Conservation (phyloP, 1,284 basidiomycete species). For the Phylloboletellus chloephorus region DNA sequence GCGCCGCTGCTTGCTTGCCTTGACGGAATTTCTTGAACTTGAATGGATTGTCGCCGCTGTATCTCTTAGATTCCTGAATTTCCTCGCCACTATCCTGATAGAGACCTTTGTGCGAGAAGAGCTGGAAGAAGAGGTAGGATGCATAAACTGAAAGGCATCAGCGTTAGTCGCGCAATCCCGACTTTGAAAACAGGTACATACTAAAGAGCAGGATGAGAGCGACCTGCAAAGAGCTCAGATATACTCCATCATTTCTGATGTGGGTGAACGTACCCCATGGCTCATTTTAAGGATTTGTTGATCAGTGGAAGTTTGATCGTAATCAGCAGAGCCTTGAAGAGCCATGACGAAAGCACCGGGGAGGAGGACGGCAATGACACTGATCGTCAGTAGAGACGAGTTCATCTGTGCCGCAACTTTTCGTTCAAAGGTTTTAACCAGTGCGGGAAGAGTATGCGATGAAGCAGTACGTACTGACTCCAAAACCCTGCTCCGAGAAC, state of each 20-base stretch:
- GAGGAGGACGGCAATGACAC: constrained; percentile 75
- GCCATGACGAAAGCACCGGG: constrained; percentile 63
- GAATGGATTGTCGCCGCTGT: constrained; percentile 30
- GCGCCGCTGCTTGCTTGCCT: constrained; percentile 3
- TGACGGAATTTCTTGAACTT: constrained; percentile 16
- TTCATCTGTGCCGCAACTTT: constrained; percentile 74
- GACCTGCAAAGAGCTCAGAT: constrained; percentile 39
- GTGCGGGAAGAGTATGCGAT: not conserved
- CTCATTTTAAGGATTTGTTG: constrained; percentile 66
- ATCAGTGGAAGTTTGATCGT: constrained; percentile 31
- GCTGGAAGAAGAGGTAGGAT: constrained; percentile 78
- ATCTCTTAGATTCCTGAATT: constrained; percentile 19
- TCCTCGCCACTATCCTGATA: constrained; percentile 52
- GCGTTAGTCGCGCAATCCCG: constrained; percentile 3
- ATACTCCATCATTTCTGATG: not conserved
- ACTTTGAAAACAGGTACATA: constrained; percentile 33
- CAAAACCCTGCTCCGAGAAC: constrained; percentile 75
- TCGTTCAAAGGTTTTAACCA: constrained; percentile 18
- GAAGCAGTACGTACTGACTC: constrained; percentile 43
- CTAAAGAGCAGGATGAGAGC: constrained; percentile 78
- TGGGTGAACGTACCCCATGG: constrained; percentile 56
- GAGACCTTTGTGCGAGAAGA: constrained; percentile 76
- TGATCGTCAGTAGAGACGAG: constrained; percentile 72
- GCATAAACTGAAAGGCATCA: constrained; percentile 50
- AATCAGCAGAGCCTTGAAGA: constrained; percentile 30